Evolutionary conservation across 208 protist genomes (phyloP).

Genomic region (Trypanosomatidae sp.): DNA sequence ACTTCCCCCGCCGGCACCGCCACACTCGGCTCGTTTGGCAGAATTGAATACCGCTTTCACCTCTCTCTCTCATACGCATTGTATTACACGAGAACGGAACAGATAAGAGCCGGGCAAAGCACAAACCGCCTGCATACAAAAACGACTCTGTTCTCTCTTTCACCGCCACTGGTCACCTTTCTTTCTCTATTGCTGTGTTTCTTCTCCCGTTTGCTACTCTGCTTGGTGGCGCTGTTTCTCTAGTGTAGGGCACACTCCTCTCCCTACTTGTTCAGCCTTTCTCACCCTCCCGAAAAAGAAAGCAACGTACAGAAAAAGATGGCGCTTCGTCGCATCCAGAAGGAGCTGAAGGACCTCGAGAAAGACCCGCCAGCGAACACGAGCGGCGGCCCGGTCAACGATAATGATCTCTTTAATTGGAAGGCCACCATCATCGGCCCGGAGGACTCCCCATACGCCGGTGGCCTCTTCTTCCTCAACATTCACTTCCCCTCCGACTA

Average conservation of each 20-base stretch:
- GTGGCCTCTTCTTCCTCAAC: conserved; percentile 98
- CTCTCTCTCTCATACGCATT: background rate
- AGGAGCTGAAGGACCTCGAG: conserved; percentile 95
- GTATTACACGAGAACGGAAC: background rate
- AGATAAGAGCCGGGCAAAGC: background rate
- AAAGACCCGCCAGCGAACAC: conserved; percentile 96
- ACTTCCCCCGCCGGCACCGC: background rate
- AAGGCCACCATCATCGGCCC: conserved; percentile 96
- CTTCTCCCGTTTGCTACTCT: background rate
- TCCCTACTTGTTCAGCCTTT: conserved; percentile 8
- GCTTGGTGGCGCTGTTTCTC: background rate
- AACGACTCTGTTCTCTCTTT: conserved; percentile 4
- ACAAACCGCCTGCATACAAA: background rate
- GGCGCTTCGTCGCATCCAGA: conserved; percentile 94
- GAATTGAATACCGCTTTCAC: background rate
- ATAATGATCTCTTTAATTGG: conserved; percentile 97
- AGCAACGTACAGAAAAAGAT: conserved; percentile 42
- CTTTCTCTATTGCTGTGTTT: conserved; percentile 4
- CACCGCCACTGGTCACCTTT: background rate
- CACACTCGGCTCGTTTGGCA: background rate
- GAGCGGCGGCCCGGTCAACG: conserved; percentile 93
- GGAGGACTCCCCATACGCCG: conserved; percentile 96
- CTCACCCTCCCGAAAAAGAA: background rate
- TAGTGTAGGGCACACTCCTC: conserved; percentile 1
- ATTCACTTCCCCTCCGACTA: conserved; percentile 99